Evolutionary conservation across 805 yeast species (phyloP).

Genomic region (Barnettozyma sp.): DNA sequence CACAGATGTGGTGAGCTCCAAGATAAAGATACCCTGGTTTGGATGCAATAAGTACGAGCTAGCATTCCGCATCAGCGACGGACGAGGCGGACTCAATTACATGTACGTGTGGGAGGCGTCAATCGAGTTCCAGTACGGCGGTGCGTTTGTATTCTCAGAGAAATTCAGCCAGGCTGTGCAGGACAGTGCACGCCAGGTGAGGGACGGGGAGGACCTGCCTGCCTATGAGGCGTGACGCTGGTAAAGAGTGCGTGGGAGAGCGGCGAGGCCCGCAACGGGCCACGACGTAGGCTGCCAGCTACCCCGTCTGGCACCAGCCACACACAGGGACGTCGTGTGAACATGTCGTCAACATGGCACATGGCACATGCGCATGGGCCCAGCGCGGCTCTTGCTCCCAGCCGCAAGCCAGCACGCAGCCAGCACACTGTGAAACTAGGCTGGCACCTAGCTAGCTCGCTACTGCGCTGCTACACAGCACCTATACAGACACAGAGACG

Average conservation of each 20-base stretch:
- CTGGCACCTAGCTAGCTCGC: too few relatives aligned
- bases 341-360: too few relatives aligned
- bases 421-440: too few relatives aligned
- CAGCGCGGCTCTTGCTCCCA: too few relatives aligned
- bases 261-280: neutral
- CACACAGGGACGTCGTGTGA: too few relatives aligned
- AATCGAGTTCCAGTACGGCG: conserved; percentile 41
- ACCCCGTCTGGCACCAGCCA: too few relatives aligned
- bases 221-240: conserved; percentile 25
- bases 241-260: neutral
- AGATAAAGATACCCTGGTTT: conserved; percentile 44
- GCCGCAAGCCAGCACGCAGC: too few relatives aligned
- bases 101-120: conserved; percentile 33
- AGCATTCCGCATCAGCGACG: conserved; percentile 30
- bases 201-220: conserved; percentile 43
- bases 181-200: conserved; percentile 31
- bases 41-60: conserved; percentile 46
- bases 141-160: conserved; percentile 36
- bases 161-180: conserved; percentile 29
- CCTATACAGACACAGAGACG: too few relatives aligned
- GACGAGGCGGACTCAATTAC: conserved; percentile 30
- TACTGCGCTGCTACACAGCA: too few relatives aligned
- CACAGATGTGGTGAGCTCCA: conserved; percentile 26
- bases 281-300: too few relatives aligned
- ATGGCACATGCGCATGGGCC: too few relatives aligned